Conservation (phyloP, 352 stramenopile species). For the Pythium vanterpoolii region DNA sequence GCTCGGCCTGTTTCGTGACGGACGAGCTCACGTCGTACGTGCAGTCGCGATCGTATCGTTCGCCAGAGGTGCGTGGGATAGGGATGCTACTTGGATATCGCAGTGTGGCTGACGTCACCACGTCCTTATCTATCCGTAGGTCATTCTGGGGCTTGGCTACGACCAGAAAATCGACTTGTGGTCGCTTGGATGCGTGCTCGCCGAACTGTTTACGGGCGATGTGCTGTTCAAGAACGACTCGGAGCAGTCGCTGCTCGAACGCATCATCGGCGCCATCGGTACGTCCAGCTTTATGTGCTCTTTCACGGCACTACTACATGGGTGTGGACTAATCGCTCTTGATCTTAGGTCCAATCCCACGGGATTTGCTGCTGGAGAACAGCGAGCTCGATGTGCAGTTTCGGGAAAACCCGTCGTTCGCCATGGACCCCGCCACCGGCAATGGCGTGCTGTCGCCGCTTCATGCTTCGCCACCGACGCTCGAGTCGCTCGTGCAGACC, state of each 20-base stretch:
- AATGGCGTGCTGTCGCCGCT: constrained; percentile 41
- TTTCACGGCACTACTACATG: not conserved
- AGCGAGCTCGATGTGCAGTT: constrained; percentile 57
- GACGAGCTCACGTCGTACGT: constrained; percentile 97
- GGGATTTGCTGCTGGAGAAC: constrained; percentile 45
- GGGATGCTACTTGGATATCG: not conserved
- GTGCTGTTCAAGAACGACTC: constrained; percentile 87
- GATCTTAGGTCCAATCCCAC: constrained; percentile 70
- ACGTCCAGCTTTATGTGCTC: constrained; percentile 6
- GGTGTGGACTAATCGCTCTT: not conserved
- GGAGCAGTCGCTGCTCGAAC: constrained; percentile 91
- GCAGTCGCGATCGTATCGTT: constrained; percentile 96
- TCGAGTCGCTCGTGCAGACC: constrained; percentile 56
- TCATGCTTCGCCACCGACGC: constrained; percentile 27
- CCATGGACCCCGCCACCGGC: constrained; percentile 36
- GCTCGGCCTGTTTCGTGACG: constrained; percentile 93
- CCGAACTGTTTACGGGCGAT: constrained; percentile 85
- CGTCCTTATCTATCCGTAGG: constrained; percentile 29
- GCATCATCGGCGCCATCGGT: constrained; percentile 84
- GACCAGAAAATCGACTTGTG: constrained; percentile 87
- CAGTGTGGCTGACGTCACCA: not conserved
- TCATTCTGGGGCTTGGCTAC: constrained; percentile 95
- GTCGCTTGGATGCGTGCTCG: constrained; percentile 86
- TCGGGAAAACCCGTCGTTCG: constrained; percentile 53
- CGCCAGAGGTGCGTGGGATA: constrained; percentile 92